phyloP scores from a whole-genome alignment of 164 flowering plant species.

The Annona cherimola region DNA sequence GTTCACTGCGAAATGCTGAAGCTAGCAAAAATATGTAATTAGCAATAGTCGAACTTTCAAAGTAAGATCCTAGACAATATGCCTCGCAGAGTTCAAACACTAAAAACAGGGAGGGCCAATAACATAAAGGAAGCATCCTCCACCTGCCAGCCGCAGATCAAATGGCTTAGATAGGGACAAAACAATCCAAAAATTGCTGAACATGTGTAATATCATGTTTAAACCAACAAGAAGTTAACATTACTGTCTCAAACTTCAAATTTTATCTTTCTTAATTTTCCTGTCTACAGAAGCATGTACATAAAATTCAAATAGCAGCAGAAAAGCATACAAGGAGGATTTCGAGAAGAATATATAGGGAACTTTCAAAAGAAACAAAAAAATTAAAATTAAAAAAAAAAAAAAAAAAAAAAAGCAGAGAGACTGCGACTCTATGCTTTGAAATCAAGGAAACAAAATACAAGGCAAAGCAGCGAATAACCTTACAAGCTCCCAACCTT shows the following conservation, averaged over 20 bases:
- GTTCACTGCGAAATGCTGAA: too few species aligned
- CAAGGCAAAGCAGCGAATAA: conserved; percentile 8
- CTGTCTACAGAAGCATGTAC: conserved; percentile 25
- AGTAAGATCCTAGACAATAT: too few species aligned
- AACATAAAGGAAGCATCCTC: too few species aligned
- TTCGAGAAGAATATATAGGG: not conserved
- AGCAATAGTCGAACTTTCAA: too few species aligned
- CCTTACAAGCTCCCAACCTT: conserved; percentile 65
- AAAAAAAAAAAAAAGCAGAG: conserved; percentile 5
- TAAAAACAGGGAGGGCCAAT: too few species aligned
- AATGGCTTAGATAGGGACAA: not conserved
- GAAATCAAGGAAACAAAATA: conserved; percentile 1
- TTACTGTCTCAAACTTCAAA: conserved; percentile 1
- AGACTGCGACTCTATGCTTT: conserved; percentile 4
- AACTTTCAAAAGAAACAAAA: conserved; percentile 12
- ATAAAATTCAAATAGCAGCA: conserved; percentile 9
- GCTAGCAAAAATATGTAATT: too few species aligned
- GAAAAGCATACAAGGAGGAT: not conserved
- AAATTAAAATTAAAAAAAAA: conserved; percentile 6
- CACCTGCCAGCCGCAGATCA: too few species aligned
- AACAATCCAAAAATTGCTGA: too few species aligned
- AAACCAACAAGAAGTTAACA: too few species aligned
- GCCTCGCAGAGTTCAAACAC: too few species aligned
- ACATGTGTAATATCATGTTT: too few species aligned
- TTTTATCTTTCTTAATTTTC: not conserved